Evolutionary conservation across 2,329 filamentous ascomycete species (phyloP), one percentile per base, ranked within the genome.

Genomic region (Arthrobotrys sphaeroides): DNA sequence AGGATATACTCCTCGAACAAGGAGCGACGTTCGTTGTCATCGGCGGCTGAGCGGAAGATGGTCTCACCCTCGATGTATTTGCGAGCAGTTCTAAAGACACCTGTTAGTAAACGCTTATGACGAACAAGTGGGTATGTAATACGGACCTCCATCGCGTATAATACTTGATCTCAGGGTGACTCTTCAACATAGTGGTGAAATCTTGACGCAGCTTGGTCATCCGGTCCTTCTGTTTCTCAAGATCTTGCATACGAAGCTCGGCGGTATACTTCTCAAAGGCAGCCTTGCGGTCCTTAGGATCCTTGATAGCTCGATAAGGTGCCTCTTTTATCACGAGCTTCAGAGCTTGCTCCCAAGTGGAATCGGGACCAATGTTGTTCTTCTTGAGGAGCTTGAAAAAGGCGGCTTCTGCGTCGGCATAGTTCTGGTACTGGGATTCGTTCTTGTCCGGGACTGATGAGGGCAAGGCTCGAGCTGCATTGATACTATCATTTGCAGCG

Each of bases 211-310:
- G 87, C 85, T 97, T 98, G 80, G 92, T 87, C 82, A 96, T 87
- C 81, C 95, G 90, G 84, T 98, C 94, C 83, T 96, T 94, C 81
- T 94, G 94, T 79, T 91, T 91, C 83, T 96, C 93, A 85, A 96
- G 95, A 84, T 99, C 95, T 84, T 97, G 92, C 79, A 91, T 86
- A 79, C 95, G 89, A 83, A 96, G 88, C 82, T 98, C 93, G 80
- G 93, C 87, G 82, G 92, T 93, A 85, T 95, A 99, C 84, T 97
- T 97, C 84, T 97, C 92, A 83, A 97, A 99, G 16, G 93, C 92
- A 78, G 90, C 87, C 83, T 93, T 95, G 79, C 95, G 90, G 81
- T 97, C 94, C 83, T 90, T 93, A 3, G 95, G 93, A 80, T 97
- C 93, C 80, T 94, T 95, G 78, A 99, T 89, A 18, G 95, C 92